Evolutionary conservation across 78 protist species (phyloP).

Genomic region (Dictyostelium capitatum): DNA sequence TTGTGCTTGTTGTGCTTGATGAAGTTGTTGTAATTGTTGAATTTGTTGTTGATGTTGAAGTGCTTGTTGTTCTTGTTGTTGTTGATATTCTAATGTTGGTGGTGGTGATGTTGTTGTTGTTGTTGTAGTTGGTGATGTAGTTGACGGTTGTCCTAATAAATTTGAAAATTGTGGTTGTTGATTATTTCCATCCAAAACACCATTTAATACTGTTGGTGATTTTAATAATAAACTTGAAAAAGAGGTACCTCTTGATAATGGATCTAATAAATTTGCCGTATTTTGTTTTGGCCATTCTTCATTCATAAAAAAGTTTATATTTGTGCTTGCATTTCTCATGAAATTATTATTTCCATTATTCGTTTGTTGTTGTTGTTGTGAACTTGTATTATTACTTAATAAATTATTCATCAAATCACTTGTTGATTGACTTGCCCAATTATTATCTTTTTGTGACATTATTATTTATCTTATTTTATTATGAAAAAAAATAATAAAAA

Average conservation of each 20-base stretch:
- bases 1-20: too few species aligned
- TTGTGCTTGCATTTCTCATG: conserved; percentile 2
- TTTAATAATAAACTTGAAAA: background rate
- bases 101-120: background rate
- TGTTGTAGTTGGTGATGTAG: background rate
- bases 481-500: background rate
- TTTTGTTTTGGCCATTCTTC: conserved; percentile 6
- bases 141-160: background rate
- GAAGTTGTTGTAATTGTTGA: background rate
- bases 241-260: background rate
- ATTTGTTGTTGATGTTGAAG: background rate
- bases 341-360: background rate
- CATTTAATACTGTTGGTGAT: background rate
- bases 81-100: background rate
- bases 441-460: background rate
- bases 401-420: background rate
- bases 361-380: background rate
- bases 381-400: background rate
- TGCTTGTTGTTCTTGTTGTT: background rate
- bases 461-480: background rate
- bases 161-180: background rate
- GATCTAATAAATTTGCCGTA: background rate
- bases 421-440: background rate
- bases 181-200: background rate
- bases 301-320: background rate